Evolutionary conservation across 1,284 basidiomycete genomes (phyloP).

Genomic region (Peniophora sp.): DNA sequence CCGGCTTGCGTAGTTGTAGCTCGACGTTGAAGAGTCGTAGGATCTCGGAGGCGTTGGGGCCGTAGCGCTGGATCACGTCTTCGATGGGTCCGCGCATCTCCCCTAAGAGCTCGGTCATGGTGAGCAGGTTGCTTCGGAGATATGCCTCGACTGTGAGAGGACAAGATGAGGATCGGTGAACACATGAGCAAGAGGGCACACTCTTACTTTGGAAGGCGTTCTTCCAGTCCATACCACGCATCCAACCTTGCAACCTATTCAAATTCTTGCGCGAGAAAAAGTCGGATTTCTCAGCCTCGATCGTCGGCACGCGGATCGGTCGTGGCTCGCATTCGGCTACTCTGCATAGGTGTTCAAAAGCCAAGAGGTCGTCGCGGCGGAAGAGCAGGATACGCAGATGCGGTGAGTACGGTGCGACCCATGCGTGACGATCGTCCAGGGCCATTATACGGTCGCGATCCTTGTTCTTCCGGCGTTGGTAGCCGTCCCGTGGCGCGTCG

Average conservation of each 20-base stretch:
- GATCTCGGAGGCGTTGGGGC: constrained; percentile 27
- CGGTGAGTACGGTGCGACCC: constrained; percentile 49
- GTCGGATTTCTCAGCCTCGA: constrained; percentile 33
- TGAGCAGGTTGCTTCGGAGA: constrained; percentile 44
- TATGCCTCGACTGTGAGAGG: constrained; percentile 38
- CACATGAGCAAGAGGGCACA: too few species aligned
- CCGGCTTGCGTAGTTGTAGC: constrained; percentile 27
- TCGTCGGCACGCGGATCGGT: constrained; percentile 2
- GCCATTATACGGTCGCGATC: constrained; percentile 44
- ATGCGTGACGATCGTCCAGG: constrained; percentile 39
- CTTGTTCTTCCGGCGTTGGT: constrained; percentile 14
- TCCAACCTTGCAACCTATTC: constrained; percentile 28
- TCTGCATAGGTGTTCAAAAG: constrained; percentile 8
- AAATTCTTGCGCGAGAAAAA: constrained; percentile 41
- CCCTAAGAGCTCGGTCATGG: constrained; percentile 39
- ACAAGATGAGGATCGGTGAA: too few species aligned
- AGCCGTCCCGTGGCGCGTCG: constrained; percentile 13
- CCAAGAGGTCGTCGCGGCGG: constrained; percentile 26
- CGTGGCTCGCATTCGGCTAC: constrained; percentile 8
- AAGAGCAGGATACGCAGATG: constrained; percentile 48
- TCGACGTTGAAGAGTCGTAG: constrained; percentile 40
- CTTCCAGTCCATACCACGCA: constrained; percentile 38
- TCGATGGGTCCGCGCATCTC: constrained; percentile 31
- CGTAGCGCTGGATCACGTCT: constrained; percentile 22
- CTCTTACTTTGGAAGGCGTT: constrained; percentile 45